These are phyloP conservation scores for Elaphomyces granulatus DNA, from an alignment of 495 filamentous ascomycete genomes.

Conservation along the genomic window DNA sequence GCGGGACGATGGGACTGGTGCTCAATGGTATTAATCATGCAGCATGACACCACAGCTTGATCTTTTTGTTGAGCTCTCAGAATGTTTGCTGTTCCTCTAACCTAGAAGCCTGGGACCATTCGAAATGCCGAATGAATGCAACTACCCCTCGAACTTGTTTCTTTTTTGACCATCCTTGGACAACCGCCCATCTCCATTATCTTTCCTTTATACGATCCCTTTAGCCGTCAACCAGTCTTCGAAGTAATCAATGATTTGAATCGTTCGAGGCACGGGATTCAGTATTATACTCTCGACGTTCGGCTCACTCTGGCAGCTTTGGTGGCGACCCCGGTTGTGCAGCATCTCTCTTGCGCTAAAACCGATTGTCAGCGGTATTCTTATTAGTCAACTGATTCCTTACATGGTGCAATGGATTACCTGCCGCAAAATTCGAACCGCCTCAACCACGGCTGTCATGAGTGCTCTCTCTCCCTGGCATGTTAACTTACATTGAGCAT, in stretches of 20 bases:
- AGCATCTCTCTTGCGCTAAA: too few relatives aligned
- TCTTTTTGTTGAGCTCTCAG: conserved; percentile 6
- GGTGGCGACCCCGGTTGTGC: too few relatives aligned
- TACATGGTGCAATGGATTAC: neutral
- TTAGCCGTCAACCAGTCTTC: conserved; percentile 25
- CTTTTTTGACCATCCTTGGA: conserved; percentile 19
- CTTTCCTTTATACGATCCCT: conserved; percentile 24
- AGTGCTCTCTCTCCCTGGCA: neutral
- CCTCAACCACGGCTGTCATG: neutral
- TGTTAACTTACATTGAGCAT: neutral
- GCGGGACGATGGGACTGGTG: conserved; percentile 50
- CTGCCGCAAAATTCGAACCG: neutral
- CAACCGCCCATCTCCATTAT: conserved; percentile 14
- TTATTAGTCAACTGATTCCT: too few relatives aligned
- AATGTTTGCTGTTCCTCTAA: conserved; percentile 4
- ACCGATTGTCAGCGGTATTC: too few relatives aligned
- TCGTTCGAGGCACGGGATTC: too few relatives aligned
- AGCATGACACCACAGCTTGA: conserved; percentile 21
- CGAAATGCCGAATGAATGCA: conserved; percentile 21
- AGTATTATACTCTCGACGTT: too few relatives aligned
- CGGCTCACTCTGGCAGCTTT: too few relatives aligned
- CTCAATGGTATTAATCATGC: conserved; percentile 47
- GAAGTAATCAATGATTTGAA: conserved; percentile 10
- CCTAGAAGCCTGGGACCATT: conserved; percentile 21
- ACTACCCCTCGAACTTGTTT: conserved; percentile 30